Percentiles rank a stretch among this genome's conserved stretches.
Conservation (phyloP, 345 rosid genomes). For the Arabidopsis arenosa region DNA sequence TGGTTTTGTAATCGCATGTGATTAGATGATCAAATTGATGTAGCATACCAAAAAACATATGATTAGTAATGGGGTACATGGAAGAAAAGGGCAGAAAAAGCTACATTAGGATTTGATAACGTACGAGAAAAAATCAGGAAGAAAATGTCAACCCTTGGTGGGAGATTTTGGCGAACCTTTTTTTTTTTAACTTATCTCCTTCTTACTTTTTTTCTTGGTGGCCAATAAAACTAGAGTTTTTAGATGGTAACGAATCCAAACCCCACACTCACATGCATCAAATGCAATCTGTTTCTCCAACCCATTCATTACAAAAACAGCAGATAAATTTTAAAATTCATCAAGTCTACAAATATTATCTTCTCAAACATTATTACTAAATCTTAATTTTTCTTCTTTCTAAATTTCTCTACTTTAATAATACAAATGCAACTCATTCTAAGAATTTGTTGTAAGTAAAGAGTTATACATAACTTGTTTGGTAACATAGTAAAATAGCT, state of each 20-base stretch:
- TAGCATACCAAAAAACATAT: background rate
- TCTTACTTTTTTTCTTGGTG: slow-evolving; percentile 24
- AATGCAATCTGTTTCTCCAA: slow-evolving; percentile 33
- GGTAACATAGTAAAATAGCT: background rate
- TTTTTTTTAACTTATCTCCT: slow-evolving; percentile 19
- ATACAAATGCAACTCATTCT: background rate
- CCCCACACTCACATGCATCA: slow-evolving; percentile 51
- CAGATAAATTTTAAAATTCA: background rate
- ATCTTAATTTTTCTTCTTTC: background rate
- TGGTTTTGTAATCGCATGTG: too few species aligned
- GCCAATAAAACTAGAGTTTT: slow-evolving; percentile 25
- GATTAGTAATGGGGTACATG: slow-evolving; percentile 6
- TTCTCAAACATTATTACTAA: background rate
- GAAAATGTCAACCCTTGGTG: slow-evolving; percentile 45
- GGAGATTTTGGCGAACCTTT: slow-evolving; percentile 19
- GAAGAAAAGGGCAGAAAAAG: slow-evolving; percentile 19
- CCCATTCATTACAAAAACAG: slow-evolving; percentile 25
- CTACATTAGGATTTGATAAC: slow-evolving; percentile 25
- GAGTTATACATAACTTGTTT: background rate
- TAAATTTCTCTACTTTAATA: background rate
- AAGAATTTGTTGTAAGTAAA: background rate
- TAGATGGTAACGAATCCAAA: slow-evolving; percentile 29
- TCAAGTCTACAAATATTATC: slow-evolving; percentile 16
- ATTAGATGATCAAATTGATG: too few species aligned
- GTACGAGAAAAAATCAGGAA: slow-evolving; percentile 20